Conservation (phyloP, 441 rosid species). For the Daphne laureola region DNA sequence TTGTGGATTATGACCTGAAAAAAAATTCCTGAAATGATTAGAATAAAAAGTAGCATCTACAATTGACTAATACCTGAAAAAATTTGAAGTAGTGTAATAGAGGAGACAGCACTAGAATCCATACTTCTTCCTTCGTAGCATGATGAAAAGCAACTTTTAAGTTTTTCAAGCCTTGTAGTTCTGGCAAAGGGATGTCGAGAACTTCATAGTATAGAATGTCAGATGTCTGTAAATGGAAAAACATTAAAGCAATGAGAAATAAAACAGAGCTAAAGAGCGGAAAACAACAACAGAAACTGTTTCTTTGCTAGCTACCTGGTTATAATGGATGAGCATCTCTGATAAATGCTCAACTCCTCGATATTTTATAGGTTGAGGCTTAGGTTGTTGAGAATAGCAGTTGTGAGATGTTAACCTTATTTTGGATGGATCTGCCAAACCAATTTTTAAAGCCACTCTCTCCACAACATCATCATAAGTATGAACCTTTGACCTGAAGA, state of each 20-base stretch:
- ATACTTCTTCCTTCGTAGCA: constrained; percentile 80
- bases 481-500: constrained; percentile 72
- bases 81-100: constrained; percentile 2
- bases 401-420: constrained; percentile 91
- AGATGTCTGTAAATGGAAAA: constrained; percentile 49
- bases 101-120: constrained; percentile 13
- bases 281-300: constrained; percentile 9
- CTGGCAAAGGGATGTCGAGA: constrained; percentile 94
- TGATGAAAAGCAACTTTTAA: constrained; percentile 88
- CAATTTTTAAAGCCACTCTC: constrained; percentile 74
- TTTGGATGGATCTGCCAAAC: constrained; percentile 81
- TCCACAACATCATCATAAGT: constrained; percentile 88
- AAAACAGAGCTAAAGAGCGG: constrained; percentile 6
- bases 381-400: constrained; percentile 97
- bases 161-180: constrained; percentile 87
- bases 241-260: constrained; percentile 13
- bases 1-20: constrained; percentile 73
- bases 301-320: constrained; percentile 53
- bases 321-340: constrained; percentile 88
- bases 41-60: neutral
- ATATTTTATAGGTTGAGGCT: constrained; percentile 85
- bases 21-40: constrained; percentile 13
- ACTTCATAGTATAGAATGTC: constrained; percentile 95
- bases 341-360: constrained; percentile 77
- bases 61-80: neutral